phyloP scores from a whole-genome alignment of 129 eudicot genomes.

The Smallanthus sonchifolius region DNA sequence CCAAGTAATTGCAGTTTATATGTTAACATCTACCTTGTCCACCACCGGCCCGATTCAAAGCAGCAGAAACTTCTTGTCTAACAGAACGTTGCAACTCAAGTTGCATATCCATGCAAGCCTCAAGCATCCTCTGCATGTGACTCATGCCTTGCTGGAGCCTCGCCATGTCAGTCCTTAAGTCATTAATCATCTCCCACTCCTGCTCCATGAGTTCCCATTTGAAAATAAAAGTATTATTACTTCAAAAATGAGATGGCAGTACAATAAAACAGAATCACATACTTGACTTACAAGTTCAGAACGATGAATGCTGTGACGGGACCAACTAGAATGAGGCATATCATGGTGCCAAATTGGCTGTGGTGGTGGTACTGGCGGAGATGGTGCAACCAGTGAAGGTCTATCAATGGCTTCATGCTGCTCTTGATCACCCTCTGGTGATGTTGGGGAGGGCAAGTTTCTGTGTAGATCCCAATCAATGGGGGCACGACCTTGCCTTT shows the following conservation, averaged over 20 bases:
- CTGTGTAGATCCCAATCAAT: slow-evolving; percentile 94
- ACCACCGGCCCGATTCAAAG: slow-evolving; percentile 72
- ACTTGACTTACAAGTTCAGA: slow-evolving; percentile 71
- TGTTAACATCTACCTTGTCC: slow-evolving; percentile 46
- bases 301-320: slow-evolving; percentile 78
- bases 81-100: slow-evolving; percentile 97
- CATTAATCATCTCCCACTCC: slow-evolving; percentile 99
- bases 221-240: not conserved
- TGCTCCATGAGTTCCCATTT: slow-evolving; percentile 22
- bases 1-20: too few species aligned
- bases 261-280: not conserved
- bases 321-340: slow-evolving; percentile 77
- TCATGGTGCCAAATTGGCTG: slow-evolving; percentile 94
- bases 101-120: slow-evolving; percentile 99
- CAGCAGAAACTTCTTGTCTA: slow-evolving; percentile 98
- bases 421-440: slow-evolving; percentile 50
- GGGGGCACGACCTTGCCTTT: slow-evolving; percentile 74
- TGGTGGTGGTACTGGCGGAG: slow-evolving; percentile 96
- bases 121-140: slow-evolving; percentile 99
- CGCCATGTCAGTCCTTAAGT: slow-evolving; percentile 83
- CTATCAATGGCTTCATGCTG: slow-evolving; percentile 51
- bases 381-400: slow-evolving; percentile 18
- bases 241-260: not conserved
- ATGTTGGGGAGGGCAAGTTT: slow-evolving; percentile 62
- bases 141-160: slow-evolving; percentile 98